Conservation (phyloP, 78 protist species). For the Chrysochromulina parva region DNA sequence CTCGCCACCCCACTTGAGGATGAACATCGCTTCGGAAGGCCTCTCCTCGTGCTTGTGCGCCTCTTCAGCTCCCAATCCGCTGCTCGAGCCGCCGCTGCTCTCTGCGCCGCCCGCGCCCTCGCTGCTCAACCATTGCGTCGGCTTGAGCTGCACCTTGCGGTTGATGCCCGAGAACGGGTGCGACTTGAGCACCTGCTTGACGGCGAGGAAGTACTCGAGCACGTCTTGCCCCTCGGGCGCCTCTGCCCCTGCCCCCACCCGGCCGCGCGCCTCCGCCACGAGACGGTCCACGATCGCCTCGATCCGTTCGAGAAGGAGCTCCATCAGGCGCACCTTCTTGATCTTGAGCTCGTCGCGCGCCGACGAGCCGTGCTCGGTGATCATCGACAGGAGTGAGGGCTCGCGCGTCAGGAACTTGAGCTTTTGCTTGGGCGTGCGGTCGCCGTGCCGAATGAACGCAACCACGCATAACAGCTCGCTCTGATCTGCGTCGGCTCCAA, state of each 20-base stretch:
- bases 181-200: conserved; percentile 24
- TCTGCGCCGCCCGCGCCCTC: not conserved
- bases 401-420: conserved; percentile 39
- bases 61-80: not conserved
- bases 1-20: conserved; percentile 76
- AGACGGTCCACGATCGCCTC: not conserved
- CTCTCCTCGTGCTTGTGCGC: not conserved
- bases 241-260: too few species aligned
- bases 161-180: conserved; percentile 60
- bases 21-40: conserved; percentile 22
- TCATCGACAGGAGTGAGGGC: conserved; percentile 19
- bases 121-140: not conserved
- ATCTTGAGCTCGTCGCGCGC: conserved; percentile 52
- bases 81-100: not conserved
- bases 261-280: too few species aligned
- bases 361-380: not conserved
- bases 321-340: conserved; percentile 53
- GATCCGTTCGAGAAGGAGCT: not conserved
- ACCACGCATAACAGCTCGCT: conserved; percentile 60
- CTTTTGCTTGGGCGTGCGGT: conserved; percentile 70
- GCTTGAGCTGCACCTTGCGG: conserved; percentile 71
- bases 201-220: not conserved
- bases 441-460: conserved; percentile 67
- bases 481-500: too few species aligned
- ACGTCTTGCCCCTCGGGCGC: too few species aligned